Conservation (phyloP, 208 protist species). For the Herpetomonas muscarum region DNA sequence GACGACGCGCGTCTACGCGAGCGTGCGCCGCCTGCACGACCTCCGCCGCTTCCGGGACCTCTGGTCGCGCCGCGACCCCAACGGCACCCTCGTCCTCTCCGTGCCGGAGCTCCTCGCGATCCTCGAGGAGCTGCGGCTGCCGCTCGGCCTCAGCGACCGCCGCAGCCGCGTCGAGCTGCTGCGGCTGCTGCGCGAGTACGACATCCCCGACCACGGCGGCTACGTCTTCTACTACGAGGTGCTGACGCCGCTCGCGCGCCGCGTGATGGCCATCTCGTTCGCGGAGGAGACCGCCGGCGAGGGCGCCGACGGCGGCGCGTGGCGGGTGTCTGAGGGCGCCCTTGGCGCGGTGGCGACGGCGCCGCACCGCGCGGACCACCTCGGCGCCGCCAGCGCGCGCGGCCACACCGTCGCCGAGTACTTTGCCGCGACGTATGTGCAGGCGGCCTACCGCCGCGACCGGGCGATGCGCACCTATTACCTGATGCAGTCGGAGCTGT, state of each 20-base stretch:
- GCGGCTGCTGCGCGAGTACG: conserved; percentile 77
- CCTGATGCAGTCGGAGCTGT: conserved; percentile 42
- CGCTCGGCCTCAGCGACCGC: conserved; percentile 70
- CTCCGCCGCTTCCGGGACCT: conserved; percentile 68
- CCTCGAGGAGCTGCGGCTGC: conserved; percentile 75
- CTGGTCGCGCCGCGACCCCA: conserved; percentile 75
- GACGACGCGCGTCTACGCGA: conserved; percentile 61
- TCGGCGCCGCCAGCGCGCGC: conserved; percentile 6
- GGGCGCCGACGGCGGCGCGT: conserved; percentile 35
- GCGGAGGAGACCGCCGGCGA: conserved; percentile 34
- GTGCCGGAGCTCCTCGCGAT: conserved; percentile 55
- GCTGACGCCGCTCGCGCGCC: conserved; percentile 73
- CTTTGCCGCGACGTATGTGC: conserved; percentile 78
- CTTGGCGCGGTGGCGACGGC: conserved; percentile 34
- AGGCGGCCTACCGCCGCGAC: conserved; percentile 81
- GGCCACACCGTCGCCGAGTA: conserved; percentile 60
- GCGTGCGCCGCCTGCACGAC: conserved; percentile 64
- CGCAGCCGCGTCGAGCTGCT: conserved; percentile 78
- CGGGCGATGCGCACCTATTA: conserved; percentile 53
- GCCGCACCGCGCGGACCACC: conserved; percentile 6
- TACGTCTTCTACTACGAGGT: conserved; percentile 87
- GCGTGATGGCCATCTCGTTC: conserved; percentile 79
- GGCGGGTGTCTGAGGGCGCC: conserved; percentile 67
- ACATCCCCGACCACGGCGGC: conserved; percentile 79
- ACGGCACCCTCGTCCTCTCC: conserved; percentile 64